These are phyloP conservation scores for Phylloboletellus chloephorus DNA, from an alignment of 1,284 basidiomycete genomes.

Conservation along the genomic window DNA sequence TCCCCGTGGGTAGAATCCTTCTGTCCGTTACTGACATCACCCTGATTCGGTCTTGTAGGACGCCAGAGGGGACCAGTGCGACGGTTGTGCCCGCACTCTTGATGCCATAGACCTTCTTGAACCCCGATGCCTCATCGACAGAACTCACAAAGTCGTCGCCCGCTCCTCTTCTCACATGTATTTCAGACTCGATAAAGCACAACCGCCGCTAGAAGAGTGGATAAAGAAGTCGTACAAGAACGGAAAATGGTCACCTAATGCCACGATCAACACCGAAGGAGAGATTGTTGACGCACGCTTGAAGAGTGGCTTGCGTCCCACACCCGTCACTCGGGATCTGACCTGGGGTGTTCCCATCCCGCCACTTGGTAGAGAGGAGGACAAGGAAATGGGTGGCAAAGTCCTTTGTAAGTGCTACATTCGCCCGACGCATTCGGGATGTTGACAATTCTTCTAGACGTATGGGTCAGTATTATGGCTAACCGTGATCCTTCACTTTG, in stretches of 20 bases:
- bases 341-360: conserved; percentile 97
- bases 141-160: conserved; percentile 71
- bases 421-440: neutral
- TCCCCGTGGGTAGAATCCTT: conserved; percentile 49
- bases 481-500: neutral
- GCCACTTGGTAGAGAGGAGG: conserved; percentile 63
- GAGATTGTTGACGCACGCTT: conserved; percentile 89
- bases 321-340: conserved; percentile 91
- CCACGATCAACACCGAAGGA: conserved; percentile 82
- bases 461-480: conserved; percentile 58
- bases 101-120: conserved; percentile 92
- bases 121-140: conserved; percentile 90
- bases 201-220: conserved; percentile 85
- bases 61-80: conserved; percentile 98
- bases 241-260: conserved; percentile 91
- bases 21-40: neutral
- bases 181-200: conserved; percentile 80
- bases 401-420: conserved; percentile 76
- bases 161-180: conserved; percentile 92
- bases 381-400: conserved; percentile 85
- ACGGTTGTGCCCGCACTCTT: conserved; percentile 87
- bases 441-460: conserved; percentile 46
- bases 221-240: conserved; percentile 74
- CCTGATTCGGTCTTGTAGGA: conserved; percentile 48
- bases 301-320: conserved; percentile 82